phyloP scores from a whole-genome alignment of 2,329 filamentous ascomycete genomes.

The Aureobasidium sp. region DNA sequence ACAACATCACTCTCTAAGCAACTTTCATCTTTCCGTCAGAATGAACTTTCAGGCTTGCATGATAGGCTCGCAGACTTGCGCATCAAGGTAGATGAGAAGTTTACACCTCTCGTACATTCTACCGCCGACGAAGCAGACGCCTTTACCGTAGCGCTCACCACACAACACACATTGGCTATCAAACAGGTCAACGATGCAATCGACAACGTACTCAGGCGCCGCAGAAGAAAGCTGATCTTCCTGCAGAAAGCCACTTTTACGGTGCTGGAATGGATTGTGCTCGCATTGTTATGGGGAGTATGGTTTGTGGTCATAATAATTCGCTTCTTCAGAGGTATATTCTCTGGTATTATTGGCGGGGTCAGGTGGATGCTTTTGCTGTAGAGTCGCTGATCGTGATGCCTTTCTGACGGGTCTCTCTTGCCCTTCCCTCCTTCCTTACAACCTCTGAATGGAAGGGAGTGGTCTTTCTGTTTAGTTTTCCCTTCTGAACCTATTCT shows the following conservation, averaged over 20 bases:
- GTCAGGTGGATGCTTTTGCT: slow-evolving; percentile 82
- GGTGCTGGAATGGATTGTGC: slow-evolving; percentile 75
- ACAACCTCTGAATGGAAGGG: too few relatives aligned
- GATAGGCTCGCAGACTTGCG: slow-evolving; percentile 41
- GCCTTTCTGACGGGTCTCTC: background rate
- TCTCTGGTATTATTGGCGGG: slow-evolving; percentile 50
- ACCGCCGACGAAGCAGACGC: slow-evolving; percentile 74
- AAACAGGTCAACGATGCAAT: slow-evolving; percentile 75
- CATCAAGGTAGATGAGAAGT: slow-evolving; percentile 38
- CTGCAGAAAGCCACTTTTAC: slow-evolving; percentile 69
- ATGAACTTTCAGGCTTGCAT: slow-evolving; percentile 42
- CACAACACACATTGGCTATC: slow-evolving; percentile 67
- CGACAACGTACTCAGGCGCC: slow-evolving; percentile 57
- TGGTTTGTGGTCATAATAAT: slow-evolving; percentile 82
- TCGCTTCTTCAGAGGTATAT: slow-evolving; percentile 55
- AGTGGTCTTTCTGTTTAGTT: too few relatives aligned
- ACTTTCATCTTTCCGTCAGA: slow-evolving; percentile 17
- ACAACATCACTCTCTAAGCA: slow-evolving; percentile 9
- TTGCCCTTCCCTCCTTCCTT: too few relatives aligned
- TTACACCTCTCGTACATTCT: slow-evolving; percentile 54
- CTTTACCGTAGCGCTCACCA: slow-evolving; percentile 66
- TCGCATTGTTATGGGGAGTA: slow-evolving; percentile 88
- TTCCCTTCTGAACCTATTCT: too few relatives aligned
- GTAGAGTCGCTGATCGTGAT: background rate
- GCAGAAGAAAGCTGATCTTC: slow-evolving; percentile 67